Base-by-base conservation (phyloP, 371 early-diverging fungal species). In the Syncephalastrum racemosum region DNA sequence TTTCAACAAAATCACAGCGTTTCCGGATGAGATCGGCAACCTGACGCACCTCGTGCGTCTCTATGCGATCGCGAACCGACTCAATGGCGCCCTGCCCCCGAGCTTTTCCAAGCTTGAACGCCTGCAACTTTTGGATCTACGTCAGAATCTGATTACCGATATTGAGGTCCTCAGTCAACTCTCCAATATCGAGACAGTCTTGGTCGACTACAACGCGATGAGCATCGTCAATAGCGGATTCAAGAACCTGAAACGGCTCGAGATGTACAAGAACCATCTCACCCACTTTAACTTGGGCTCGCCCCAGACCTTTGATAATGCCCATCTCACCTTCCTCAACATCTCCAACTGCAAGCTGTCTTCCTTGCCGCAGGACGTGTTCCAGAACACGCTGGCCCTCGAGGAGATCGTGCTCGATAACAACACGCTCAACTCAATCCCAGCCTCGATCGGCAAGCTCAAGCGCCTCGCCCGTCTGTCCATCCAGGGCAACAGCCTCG, bases 21-120 rank as follows among this genome's bases (percentile, higher is more conserved):
- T 95, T 18, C 92, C 95, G 2, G 82, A 87, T 12, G 81, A 81
- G 24, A 90, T 95, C 25, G 80, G 90, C 15, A 75, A 88, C 2
- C 71, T 95, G 12, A 60, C 56, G 4, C 72, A 82, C n/a, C 67
- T 96, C 14, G 63, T 67, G 16, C 68, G 73, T n/a, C 67, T 96
- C 10, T 74, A 81, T 48, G 73, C 93, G 2, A 86, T 85, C 55
- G 91, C 89, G 15, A 95, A 94, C 62, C 70, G 81, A 50, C 65
- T 93, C 31, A 69, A 77, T 12, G 92, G 92, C 1, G 71, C 73
- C 44, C 72, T 94, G 8, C 91, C 94, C 0, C 63, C 64, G 25
- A 75, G 80, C 1, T 77, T 94, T 53, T 74, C 80, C 8, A 69
- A 82, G 1, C 69, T 94, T 39, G 64, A 74, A 27, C 77, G 76